phyloP scores from a whole-genome alignment of 2,329 filamentous ascomycete genomes.

The Ascochyta koolunga region DNA sequence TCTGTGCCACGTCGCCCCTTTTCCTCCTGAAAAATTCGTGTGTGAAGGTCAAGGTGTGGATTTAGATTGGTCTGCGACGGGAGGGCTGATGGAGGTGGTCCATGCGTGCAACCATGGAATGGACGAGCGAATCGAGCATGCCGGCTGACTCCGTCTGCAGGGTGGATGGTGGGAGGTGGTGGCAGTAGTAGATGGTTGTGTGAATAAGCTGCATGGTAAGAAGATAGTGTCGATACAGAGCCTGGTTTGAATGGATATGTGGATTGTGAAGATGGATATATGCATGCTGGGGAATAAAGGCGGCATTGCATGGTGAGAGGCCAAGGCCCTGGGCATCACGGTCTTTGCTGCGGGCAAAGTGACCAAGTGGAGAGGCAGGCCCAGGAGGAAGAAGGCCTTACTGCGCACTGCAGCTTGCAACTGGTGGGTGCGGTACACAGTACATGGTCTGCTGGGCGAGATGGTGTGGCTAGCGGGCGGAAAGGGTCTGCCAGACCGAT shows the following conservation, averaged over 20 bases:
- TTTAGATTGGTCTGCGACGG: slow-evolving; percentile 17
- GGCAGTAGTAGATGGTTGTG: not conserved
- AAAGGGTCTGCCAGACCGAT: not conserved
- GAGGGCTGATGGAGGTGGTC: slow-evolving; percentile 16
- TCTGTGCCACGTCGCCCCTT: not conserved
- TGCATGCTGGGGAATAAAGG: no score
- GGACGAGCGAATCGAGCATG: slow-evolving; percentile 11
- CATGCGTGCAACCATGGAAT: not conserved
- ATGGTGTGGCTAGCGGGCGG: not conserved
- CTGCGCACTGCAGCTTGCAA: not conserved
- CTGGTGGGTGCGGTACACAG: slow-evolving; percentile 1
- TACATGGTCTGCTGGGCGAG: not conserved
- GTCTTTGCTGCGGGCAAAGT: not conserved
- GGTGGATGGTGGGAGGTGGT: not conserved
- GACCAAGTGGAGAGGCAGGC: not conserved
- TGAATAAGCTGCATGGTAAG: not conserved
- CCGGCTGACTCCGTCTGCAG: slow-evolving; percentile 9
- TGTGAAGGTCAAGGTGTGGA: slow-evolving; percentile 5
- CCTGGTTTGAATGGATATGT: no score
- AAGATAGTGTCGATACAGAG: no score
- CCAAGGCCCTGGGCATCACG: not conserved
- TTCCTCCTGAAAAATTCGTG: slow-evolving; percentile 3
- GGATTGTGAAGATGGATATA: not conserved
- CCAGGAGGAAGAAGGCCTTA: not conserved
- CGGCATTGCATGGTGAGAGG: no score